Percentiles rank a stretch among this genome's conserved stretches.
These are phyloP conservation scores for Alternaria burnsii DNA, from an alignment of 2,329 filamentous ascomycete species.

Conservation along the genomic window DNA sequence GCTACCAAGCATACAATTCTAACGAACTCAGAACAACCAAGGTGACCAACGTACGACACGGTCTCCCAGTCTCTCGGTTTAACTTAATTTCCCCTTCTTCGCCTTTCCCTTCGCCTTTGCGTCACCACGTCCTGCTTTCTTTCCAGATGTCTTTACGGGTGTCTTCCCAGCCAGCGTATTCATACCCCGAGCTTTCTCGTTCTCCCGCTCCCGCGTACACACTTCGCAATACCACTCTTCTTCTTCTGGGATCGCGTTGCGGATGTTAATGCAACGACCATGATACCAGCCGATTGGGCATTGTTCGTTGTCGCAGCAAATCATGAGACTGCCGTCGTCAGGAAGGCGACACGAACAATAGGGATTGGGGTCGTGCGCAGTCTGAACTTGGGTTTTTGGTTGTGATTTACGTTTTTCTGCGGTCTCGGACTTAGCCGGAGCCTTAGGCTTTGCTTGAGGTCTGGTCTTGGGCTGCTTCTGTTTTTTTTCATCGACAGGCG, in stretches of 20 bases:
- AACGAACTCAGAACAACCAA: background rate
- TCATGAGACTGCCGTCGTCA: slow-evolving; percentile 11
- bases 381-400: background rate
- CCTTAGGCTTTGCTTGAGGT: background rate
- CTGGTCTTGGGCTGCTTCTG: background rate
- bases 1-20: background rate
- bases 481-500: background rate
- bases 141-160: background rate
- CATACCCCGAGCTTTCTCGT: background rate
- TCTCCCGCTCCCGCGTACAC: slow-evolving; percentile 1
- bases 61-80: background rate
- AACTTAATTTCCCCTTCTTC: background rate
- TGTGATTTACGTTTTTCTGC: background rate
- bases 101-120: slow-evolving; percentile 1
- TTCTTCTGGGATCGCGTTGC: background rate
- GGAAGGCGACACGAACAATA: slow-evolving; percentile 16
- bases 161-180: background rate
- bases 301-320: slow-evolving; percentile 13
- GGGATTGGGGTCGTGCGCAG: background rate
- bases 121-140: background rate
- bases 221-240: slow-evolving; percentile 9
- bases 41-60: background rate
- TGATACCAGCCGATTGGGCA: slow-evolving; percentile 17
- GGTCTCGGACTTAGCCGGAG: background rate
- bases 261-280: slow-evolving; percentile 9